Base-by-base conservation (phyloP, 2,329 filamentous ascomycete species). In the Verticillium nonalfalfae region DNA sequence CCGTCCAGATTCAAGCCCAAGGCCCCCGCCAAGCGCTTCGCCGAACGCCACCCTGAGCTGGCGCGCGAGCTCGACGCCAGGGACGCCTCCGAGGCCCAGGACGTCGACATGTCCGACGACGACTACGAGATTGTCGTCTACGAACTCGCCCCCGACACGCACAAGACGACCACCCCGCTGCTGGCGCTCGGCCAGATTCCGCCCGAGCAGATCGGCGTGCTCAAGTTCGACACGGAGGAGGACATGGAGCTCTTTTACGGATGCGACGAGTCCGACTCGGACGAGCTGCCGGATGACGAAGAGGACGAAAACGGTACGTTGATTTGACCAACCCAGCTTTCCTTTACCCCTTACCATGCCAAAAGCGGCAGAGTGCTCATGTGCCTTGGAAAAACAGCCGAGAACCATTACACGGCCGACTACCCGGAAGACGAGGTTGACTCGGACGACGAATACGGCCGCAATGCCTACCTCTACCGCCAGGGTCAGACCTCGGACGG, bases 341-440 rank as follows among this genome's bases (percentile, higher is more conserved):
- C 2, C 26, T 26, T 26, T 26, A 26, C 26, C 26, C 26, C 26
- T 26, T 26, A 3, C 26, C 26, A 26, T 26, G 2, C 26, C 26
- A 26, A 26, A 26, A 2, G 26, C 3, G 2, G 26, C 3, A 26
- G 3, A 26, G 26, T 26, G 26, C 26, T 26, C 26, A 26, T 26
- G 26, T 3, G 2, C 26, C 26, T 26, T 26, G 26, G 26, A 26
- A 26, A 26, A 26, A n/a, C 26, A 26, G 88, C 90, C 39, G 90
- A 93, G 71, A 89, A 91, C 68, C 87, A 91, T 73, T 92, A 93
- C 70, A 86, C 87, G 3, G 88, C 89, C 60, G 90, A 93, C 71
- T 93, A 93, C 67, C 90, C 90, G 0, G 90, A 93, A 64, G 90
- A 93, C 60, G 90, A 93, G 71, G 81, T 92, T 14, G 87, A 85